Conservation (phyloP, 176 grass and related monocot species). For the Urochloa ruziziensis region DNA sequence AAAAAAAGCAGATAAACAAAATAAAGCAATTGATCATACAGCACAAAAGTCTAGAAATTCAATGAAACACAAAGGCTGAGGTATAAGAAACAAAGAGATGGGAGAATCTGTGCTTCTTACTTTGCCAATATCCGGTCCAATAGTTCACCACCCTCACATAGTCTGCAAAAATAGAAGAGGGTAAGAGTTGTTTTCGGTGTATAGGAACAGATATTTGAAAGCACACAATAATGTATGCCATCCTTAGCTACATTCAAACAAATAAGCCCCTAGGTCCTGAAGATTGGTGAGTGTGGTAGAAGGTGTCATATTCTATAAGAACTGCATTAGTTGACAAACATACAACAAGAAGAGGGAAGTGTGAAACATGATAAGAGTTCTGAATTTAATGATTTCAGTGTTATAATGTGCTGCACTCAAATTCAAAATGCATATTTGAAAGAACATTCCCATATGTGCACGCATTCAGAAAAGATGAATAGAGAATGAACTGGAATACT, state of each 20-base stretch:
- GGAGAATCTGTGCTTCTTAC: conserved; percentile 48
- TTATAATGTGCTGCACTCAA: background rate
- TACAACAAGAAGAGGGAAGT: conserved; percentile 4
- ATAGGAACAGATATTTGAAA: conserved; percentile 28
- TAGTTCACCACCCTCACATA: conserved; percentile 98
- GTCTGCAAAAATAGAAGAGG: conserved; percentile 58
- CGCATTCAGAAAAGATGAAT: conserved; percentile 1
- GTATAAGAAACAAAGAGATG: background rate
- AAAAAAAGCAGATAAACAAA: conserved; percentile 5
- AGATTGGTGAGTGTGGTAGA: background rate
- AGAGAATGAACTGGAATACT: background rate
- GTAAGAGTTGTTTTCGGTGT: conserved; percentile 27
- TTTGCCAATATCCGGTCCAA: conserved; percentile 93
- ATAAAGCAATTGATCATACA: background rate
- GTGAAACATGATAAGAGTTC: background rate
- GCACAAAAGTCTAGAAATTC: conserved; percentile 26
- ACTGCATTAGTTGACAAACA: background rate
- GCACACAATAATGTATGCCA: background rate
- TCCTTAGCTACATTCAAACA: background rate
- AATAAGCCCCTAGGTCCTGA: background rate
- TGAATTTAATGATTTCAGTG: conserved; percentile 1
- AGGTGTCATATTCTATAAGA: conserved; percentile 16
- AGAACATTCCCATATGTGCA: background rate
- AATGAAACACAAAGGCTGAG: background rate
- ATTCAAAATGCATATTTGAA: conserved; percentile 1